These are phyloP conservation scores for Sarocladium kiliense DNA, from an alignment of 2,329 filamentous ascomycete species.

Conservation along the genomic window DNA sequence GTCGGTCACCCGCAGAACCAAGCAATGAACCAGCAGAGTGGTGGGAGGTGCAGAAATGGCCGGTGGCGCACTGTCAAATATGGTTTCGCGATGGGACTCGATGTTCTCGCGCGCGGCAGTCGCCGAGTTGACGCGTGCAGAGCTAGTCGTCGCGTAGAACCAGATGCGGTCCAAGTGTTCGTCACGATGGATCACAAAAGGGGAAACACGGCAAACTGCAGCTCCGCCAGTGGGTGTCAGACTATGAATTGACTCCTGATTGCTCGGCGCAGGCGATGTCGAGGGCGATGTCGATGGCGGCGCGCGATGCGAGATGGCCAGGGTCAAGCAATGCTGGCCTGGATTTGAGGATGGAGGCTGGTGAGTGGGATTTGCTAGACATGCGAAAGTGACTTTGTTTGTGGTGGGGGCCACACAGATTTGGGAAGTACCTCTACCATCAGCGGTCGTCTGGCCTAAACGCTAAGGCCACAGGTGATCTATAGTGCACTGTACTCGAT, in stretches of 20 bases:
- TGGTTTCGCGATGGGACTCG: background rate
- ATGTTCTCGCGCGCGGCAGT: constrained; percentile 4
- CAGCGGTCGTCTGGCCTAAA: background rate
- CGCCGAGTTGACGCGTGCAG: background rate
- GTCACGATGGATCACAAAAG: background rate
- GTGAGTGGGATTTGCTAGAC: background rate
- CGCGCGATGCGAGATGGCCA: constrained; percentile 5
- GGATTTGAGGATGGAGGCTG: background rate
- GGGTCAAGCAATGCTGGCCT: constrained; percentile 4
- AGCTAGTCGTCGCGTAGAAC: background rate
- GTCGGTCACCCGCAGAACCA: background rate
- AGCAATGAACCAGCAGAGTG: background rate
- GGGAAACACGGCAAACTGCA: background rate
- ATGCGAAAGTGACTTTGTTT: background rate
- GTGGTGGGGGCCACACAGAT: background rate
- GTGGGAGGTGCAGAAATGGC: background rate
- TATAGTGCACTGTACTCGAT: no score
- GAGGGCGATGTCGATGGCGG: background rate
- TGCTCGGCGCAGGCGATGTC: background rate
- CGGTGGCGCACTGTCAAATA: background rate
- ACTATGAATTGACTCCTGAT: background rate
- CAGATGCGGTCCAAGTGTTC: background rate
- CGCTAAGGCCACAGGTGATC: background rate
- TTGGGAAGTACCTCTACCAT: background rate
- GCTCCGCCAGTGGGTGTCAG: background rate